Conservation (phyloP, 495 filamentous ascomycete species). For the Hypoxylon crocopeplum region DNA sequence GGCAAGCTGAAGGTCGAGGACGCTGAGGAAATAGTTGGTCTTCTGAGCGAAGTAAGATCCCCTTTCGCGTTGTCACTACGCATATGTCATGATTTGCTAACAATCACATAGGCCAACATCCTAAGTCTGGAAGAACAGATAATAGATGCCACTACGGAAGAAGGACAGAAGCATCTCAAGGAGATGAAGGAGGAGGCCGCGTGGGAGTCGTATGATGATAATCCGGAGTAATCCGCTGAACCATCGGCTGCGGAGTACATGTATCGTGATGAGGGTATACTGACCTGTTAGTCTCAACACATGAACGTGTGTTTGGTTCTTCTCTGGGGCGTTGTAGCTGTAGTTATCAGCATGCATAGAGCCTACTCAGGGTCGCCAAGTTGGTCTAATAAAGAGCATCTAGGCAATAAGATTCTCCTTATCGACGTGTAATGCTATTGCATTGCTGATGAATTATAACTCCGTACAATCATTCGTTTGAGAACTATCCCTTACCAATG, state of each 20-base stretch:
- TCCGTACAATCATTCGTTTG: too few species aligned
- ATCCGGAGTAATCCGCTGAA: conserved; percentile 41
- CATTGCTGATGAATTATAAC: too few species aligned
- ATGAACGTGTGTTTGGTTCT: too few species aligned
- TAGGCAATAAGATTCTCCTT: too few species aligned
- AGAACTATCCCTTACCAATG: too few species aligned
- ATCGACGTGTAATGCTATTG: too few species aligned
- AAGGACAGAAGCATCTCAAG: conserved; percentile 78
- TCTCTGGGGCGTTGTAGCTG: too few species aligned
- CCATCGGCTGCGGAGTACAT: background rate
- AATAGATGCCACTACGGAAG: conserved; percentile 94
- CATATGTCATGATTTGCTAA: conserved; percentile 17
- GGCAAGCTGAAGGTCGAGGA: conserved; percentile 92
- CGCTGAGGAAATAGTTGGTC: conserved; percentile 87
- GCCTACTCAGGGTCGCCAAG: too few species aligned
- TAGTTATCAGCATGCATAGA: too few species aligned
- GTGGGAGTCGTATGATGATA: conserved; percentile 41
- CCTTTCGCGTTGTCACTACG: background rate
- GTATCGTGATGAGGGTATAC: too few species aligned
- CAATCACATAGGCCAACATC: conserved; percentile 70
- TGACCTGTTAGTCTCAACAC: too few species aligned
- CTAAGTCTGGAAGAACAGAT: conserved; percentile 90
- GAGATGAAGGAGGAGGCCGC: conserved; percentile 69
- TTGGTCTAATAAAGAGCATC: too few species aligned
- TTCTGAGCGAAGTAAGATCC: conserved; percentile 72